Conservation (phyloP, 2,329 filamentous ascomycete genomes). For the Curvularia verruculosa region DNA sequence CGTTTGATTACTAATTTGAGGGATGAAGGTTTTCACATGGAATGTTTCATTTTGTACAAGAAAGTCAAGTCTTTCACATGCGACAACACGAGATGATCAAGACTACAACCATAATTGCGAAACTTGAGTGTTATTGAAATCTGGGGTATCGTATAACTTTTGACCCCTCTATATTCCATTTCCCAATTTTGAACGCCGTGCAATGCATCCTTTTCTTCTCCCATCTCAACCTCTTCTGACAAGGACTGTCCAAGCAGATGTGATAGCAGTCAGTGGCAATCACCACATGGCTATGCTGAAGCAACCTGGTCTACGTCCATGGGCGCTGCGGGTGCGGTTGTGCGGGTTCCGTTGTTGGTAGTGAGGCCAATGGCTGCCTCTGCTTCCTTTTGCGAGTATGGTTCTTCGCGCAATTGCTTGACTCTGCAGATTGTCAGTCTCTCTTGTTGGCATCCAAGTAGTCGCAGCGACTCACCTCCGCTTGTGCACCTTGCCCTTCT, state of each 20-base stretch:
- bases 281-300: constrained; percentile 13
- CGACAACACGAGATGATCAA: not conserved
- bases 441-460: not conserved
- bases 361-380: constrained; percentile 78
- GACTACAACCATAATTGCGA: not conserved
- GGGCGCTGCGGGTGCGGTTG: constrained; percentile 32
- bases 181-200: constrained; percentile 38
- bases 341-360: constrained; percentile 67
- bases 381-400: constrained; percentile 84
- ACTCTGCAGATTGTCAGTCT: constrained; percentile 61
- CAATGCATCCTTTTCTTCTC: constrained; percentile 33
- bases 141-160: constrained; percentile 45
- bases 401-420: constrained; percentile 80
- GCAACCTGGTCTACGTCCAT: constrained; percentile 45
- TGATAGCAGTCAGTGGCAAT: not conserved
- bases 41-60: not conserved
- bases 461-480: constrained; percentile 64
- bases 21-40: not conserved
- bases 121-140: constrained; percentile 7
- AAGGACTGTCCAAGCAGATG: not conserved
- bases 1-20: not conserved
- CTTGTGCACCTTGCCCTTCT: constrained; percentile 91
- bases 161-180: constrained; percentile 30
- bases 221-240: not conserved
- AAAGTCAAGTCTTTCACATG: not conserved